These are phyloP conservation scores for Nelumbo lutea DNA, from an alignment of 164 flowering plant genomes.

Conservation along the genomic window DNA sequence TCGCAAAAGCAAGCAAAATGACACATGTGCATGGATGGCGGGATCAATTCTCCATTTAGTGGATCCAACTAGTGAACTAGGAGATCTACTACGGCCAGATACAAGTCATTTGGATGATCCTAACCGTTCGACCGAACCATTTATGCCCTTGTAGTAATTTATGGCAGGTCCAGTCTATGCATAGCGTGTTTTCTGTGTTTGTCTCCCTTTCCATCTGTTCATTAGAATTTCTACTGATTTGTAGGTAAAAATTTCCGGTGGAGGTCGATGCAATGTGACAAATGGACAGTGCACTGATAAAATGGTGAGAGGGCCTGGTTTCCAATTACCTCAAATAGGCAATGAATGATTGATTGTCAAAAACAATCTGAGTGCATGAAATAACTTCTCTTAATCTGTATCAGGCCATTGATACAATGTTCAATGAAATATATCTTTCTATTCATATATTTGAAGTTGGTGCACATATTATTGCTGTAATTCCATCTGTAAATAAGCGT, in stretches of 20 bases:
- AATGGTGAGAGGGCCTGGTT: conserved; percentile 36
- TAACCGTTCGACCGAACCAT: background rate
- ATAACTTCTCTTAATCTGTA: background rate
- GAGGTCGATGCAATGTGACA: conserved; percentile 96
- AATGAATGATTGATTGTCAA: background rate
- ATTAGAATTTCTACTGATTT: conserved; percentile 4
- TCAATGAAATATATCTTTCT: background rate
- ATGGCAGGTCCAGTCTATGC: background rate
- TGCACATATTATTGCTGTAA: background rate
- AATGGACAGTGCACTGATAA: conserved; percentile 80
- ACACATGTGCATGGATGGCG: background rate
- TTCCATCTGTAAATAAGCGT: background rate
- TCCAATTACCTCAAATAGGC: too few relatives aligned
- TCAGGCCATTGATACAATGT: background rate
- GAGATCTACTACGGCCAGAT: background rate
- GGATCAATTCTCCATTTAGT: background rate
- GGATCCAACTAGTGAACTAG: background rate
- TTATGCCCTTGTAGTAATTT: background rate
- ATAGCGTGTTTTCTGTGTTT: background rate
- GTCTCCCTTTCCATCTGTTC: background rate
- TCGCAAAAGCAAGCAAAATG: background rate
- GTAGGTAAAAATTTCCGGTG: conserved; percentile 93
- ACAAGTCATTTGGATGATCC: background rate
- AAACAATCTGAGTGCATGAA: background rate
- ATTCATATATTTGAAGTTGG: background rate